Evolutionary conservation across 2,329 filamentous ascomycete genomes (phyloP).

Genomic region (Penicillium capsulatum): DNA sequence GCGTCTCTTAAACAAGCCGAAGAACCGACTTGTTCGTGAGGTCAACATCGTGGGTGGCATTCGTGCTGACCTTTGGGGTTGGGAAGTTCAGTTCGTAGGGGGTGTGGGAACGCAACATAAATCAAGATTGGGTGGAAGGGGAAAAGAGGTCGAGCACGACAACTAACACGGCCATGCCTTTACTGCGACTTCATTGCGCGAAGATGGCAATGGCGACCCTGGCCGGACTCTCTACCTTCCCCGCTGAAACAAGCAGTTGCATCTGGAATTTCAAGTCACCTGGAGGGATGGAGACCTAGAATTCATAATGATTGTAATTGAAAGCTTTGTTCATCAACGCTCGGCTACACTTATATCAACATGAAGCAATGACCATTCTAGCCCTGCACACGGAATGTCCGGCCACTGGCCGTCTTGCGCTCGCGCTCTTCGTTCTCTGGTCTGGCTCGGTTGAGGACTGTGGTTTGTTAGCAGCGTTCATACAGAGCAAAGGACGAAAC

Average conservation of each 20-base stretch:
- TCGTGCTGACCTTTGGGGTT: no score
- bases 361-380: slow-evolving; percentile 26
- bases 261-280: no score
- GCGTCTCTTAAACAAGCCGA: neutral
- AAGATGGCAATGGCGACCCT: neutral
- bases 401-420: slow-evolving; percentile 93
- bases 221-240: no score
- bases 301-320: slow-evolving; percentile 2
- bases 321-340: slow-evolving; percentile 20
- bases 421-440: slow-evolving; percentile 97
- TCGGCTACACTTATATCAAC: slow-evolving; percentile 25
- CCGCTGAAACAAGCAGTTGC: no score
- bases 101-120: neutral
- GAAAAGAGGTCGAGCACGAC: no score
- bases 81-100: no score
- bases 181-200: neutral
- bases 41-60: neutral
- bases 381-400: slow-evolving; percentile 72
- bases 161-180: no score
- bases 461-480: slow-evolving; percentile 32
- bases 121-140: neutral
- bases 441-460: slow-evolving; percentile 90
- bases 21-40: neutral
- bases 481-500: slow-evolving; percentile 16
- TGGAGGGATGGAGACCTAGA: neutral